phyloP scores from a whole-genome alignment of 345 rosid genomes.

The Noccaea caerulescens region DNA sequence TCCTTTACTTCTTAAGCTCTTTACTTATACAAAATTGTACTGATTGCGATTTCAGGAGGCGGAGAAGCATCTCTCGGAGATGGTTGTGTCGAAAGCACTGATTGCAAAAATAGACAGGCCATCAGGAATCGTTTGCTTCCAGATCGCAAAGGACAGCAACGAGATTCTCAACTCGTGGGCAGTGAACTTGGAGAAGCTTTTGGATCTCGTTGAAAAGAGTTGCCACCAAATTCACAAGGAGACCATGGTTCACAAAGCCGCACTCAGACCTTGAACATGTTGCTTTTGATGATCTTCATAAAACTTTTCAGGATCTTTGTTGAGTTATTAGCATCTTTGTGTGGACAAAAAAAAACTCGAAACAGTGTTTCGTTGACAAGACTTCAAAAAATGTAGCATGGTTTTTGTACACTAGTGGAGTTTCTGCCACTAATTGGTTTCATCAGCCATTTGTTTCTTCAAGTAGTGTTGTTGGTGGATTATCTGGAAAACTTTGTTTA shows the following conservation, averaged over 20 bases:
- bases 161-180: slow-evolving; percentile 97
- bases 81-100: slow-evolving; percentile 95
- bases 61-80: slow-evolving; percentile 96
- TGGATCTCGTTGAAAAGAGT: slow-evolving; percentile 98
- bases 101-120: slow-evolving; percentile 97
- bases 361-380: slow-evolving; percentile 27
- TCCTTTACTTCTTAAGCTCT: background rate
- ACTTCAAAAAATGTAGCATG: slow-evolving; percentile 1
- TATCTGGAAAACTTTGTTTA: background rate
- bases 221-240: slow-evolving; percentile 99
- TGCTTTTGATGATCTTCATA: background rate
- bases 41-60: slow-evolving; percentile 65
- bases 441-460: background rate
- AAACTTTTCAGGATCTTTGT: slow-evolving; percentile 31
- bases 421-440: slow-evolving; percentile 17
- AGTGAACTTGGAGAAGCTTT: slow-evolving; percentile 86
- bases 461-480: slow-evolving; percentile 20
- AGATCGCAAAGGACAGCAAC: slow-evolving; percentile 85
- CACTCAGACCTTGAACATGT: slow-evolving; percentile 49
- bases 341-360: slow-evolving; percentile 3
- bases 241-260: slow-evolving; percentile 98
- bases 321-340: slow-evolving; percentile 33
- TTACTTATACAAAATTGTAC: background rate
- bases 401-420: slow-evolving; percentile 39
- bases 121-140: slow-evolving; percentile 82